Conservation (phyloP, 495 filamentous ascomycete species). For the Penicillium desertorum region DNA sequence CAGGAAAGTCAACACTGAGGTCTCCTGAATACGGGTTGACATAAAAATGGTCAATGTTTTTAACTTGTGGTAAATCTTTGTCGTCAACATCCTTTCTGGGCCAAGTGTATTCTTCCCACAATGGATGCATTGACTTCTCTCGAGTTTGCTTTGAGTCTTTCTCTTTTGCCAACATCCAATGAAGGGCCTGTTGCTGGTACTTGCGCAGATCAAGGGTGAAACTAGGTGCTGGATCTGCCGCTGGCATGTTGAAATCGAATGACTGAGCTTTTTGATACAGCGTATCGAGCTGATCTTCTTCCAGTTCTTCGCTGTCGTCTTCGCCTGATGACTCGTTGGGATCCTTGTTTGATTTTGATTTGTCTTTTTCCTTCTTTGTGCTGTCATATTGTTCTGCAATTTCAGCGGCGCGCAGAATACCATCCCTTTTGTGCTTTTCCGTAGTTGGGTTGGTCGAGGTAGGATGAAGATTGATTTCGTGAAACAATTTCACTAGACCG, state of each 20-base stretch:
- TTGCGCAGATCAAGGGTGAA: conserved; percentile 84
- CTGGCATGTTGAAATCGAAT: conserved; percentile 91
- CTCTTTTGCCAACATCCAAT: conserved; percentile 97
- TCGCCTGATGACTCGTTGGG: conserved; percentile 58
- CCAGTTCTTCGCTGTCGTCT: conserved; percentile 85
- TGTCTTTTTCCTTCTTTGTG: conserved; percentile 55
- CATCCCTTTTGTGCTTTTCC: conserved; percentile 74
- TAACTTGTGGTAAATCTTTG: conserved; percentile 62
- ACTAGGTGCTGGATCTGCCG: conserved; percentile 73
- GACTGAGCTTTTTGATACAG: conserved; percentile 96
- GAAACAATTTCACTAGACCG: conserved; percentile 81
- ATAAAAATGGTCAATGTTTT: conserved; percentile 73
- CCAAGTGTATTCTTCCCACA: conserved; percentile 97
- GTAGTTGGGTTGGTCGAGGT: conserved; percentile 70
- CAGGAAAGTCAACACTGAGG: conserved; percentile 86
- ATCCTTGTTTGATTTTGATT: conserved; percentile 35
- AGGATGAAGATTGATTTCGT: conserved; percentile 82
- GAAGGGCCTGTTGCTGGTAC: conserved; percentile 91
- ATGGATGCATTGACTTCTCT: conserved; percentile 86
- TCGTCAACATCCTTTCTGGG: conserved; percentile 86
- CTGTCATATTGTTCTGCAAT: conserved; percentile 76
- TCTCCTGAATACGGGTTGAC: conserved; percentile 97
- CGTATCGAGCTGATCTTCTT: conserved; percentile 91
- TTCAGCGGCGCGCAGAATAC: conserved; percentile 82
- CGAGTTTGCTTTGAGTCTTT: conserved; percentile 65